Percentiles rank a stretch among this genome's conserved stretches.
phyloP scores from a whole-genome alignment of 352 stramenopile genomes.

The Globisporangium heterothallicum region DNA sequence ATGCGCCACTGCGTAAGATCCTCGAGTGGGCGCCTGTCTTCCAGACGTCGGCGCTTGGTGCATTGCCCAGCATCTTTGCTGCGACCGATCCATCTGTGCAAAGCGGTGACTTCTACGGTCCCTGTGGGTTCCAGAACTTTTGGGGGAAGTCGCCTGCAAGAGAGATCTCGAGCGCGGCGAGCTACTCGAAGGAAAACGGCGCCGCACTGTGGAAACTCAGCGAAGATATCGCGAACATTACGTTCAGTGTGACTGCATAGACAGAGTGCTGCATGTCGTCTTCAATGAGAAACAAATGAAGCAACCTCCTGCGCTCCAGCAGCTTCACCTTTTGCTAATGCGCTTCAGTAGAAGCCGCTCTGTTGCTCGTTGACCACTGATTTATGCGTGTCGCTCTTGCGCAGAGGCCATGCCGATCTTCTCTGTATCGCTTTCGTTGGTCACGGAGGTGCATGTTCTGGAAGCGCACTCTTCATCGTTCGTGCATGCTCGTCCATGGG shows the following conservation, averaged over 20 bases:
- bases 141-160: constrained; percentile 21
- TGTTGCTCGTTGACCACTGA: no score
- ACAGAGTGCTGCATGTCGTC: no score
- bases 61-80: constrained; percentile 25
- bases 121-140: constrained; percentile 23
- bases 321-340: no score
- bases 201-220: constrained; percentile 30
- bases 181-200: constrained; percentile 23
- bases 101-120: constrained; percentile 23
- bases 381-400: no score
- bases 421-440: no score
- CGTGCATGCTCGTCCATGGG: no score
- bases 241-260: constrained; percentile 20
- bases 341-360: no score
- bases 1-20: constrained; percentile 14
- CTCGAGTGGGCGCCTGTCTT: constrained; percentile 16
- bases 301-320: no score
- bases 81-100: constrained; percentile 15
- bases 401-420: no score
- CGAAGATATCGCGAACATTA: constrained; percentile 18
- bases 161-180: constrained; percentile 23
- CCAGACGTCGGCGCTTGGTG: constrained; percentile 18
- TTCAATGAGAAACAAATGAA: no score
- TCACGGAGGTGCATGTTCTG: no score
- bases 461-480: not conserved